phyloP scores from a whole-genome alignment of 306 rosid species.

The Vigna reflexopilosa region DNA sequence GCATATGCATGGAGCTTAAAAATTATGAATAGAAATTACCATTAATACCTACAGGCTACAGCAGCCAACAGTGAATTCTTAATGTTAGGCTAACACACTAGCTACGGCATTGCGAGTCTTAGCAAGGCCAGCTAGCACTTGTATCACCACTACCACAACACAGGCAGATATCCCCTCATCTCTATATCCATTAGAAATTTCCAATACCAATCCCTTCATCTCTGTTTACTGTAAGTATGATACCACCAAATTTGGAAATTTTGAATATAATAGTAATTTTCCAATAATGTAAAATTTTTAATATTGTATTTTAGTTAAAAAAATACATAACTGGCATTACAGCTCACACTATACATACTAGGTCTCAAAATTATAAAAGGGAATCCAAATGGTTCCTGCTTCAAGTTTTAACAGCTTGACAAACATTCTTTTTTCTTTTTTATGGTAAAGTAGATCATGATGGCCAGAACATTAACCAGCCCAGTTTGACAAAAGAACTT shows the following conservation, averaged over 20 bases:
- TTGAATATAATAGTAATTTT: not conserved
- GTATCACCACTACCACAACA: not conserved
- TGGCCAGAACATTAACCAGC: not conserved
- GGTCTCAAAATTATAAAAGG: not conserved
- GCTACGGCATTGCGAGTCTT: not conserved
- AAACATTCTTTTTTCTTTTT: not conserved
- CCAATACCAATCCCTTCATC: not conserved
- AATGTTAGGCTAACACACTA: not conserved
- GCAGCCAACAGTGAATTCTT: not conserved
- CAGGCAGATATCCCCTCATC: not conserved
- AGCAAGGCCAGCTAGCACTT: constrained; percentile 1
- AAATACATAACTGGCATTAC: not conserved
- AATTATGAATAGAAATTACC: constrained; percentile 18
- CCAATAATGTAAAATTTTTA: not conserved
- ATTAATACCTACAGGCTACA: not conserved
- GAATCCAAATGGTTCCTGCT: not conserved
- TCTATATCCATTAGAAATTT: constrained; percentile 13
- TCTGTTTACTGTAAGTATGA: not conserved
- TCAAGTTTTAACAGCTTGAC: not conserved
- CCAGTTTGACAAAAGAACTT: not conserved
- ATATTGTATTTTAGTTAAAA: not conserved
- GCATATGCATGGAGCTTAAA: not conserved
- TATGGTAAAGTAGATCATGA: not conserved
- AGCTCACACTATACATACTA: not conserved
- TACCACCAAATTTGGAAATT: not conserved